A percentile compares a stretch with the other conserved stretches of the same genome.
Conservation (phyloP, 1,284 basidiomycete genomes). For the Porogramme epimiltina region DNA sequence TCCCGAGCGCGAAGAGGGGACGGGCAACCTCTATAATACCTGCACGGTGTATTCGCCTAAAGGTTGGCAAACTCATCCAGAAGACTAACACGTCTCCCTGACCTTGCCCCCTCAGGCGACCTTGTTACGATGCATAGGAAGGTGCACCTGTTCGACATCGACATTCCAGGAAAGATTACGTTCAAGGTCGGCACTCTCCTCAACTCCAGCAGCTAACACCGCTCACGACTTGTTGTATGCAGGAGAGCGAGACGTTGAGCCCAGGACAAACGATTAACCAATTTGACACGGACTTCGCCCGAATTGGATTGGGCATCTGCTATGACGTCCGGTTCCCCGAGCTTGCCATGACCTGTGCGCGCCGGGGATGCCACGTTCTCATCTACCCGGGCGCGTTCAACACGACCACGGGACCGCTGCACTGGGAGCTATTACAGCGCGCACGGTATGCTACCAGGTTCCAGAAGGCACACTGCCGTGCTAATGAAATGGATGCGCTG, state of each 20-base stretch:
- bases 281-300: conserved; percentile 94
- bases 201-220: conserved; percentile 1
- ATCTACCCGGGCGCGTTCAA: conserved; percentile 94
- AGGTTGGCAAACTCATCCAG: conserved; percentile 49
- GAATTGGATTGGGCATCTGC: conserved; percentile 90
- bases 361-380: conserved; percentile 87
- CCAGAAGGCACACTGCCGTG: too few species aligned
- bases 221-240: neutral
- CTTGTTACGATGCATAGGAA: conserved; percentile 91
- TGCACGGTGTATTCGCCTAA: conserved; percentile 88
- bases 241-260: conserved; percentile 94
- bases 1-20: conserved; percentile 72
- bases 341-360: conserved; percentile 88
- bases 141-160: conserved; percentile 97
- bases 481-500: neutral
- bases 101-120: conserved; percentile 55
- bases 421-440: conserved; percentile 94
- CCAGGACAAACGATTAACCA: conserved; percentile 78
- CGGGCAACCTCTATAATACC: conserved; percentile 88
- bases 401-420: conserved; percentile 90
- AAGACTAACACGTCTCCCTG: neutral
- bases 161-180: conserved; percentile 94
- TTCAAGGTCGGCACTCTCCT: conserved; percentile 69
- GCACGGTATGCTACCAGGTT: conserved; percentile 62
- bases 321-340: conserved; percentile 96